Base-by-base conservation (phyloP, 2,329 filamentous ascomycete species). In the Paraconiothyrium sp. region DNA sequence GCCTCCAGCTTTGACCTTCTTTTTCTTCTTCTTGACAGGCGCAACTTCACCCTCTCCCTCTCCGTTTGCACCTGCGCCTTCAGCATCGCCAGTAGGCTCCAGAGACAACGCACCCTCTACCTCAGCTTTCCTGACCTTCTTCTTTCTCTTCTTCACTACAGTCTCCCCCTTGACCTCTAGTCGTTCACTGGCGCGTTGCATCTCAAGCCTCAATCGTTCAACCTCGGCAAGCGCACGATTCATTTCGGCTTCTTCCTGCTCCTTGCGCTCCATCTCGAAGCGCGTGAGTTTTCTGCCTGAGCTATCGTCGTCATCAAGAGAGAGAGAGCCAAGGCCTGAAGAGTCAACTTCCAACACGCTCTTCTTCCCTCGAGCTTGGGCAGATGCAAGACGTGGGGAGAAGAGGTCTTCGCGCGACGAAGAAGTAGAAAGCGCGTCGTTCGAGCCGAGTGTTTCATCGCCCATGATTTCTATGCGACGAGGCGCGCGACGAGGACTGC, bases 231-330 rank as follows among this genome's bases (percentile, higher is more conserved):
- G 89, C 9, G 94, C 95, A 72, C 88, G 89, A 48, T 88, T 89
- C 92, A 97, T 97, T 79, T 97, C 94, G 1, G 88, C 89, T 62
- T 97, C 93, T 73, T 97, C 93, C 16, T 86, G 87, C 74, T 90
- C 86, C 66, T 90, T 87, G 56, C 84, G 84, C 72, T 93, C 91
- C 54, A 88, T 84, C 60, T 91, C 87, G 51, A 86, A 82, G 50
- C 77, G 71, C 3, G 72, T 75, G 34, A 76, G 64, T 39, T 67
- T 69, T 10, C 73, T 39, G 60, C 47, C 64, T 20, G 55, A 66
- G 16, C 68, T 80, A 9, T 71, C 72, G 9, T 78, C 82, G 35
- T 84, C 87, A 52, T 90, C 88, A 0, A 97, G 85, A 48, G 87
- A 90, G 47, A 97, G 86, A 2, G 87, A 82, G 1, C 89, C 88